phyloP scores from a whole-genome alignment of 345 rosid species.

The Raphanus sativus region DNA sequence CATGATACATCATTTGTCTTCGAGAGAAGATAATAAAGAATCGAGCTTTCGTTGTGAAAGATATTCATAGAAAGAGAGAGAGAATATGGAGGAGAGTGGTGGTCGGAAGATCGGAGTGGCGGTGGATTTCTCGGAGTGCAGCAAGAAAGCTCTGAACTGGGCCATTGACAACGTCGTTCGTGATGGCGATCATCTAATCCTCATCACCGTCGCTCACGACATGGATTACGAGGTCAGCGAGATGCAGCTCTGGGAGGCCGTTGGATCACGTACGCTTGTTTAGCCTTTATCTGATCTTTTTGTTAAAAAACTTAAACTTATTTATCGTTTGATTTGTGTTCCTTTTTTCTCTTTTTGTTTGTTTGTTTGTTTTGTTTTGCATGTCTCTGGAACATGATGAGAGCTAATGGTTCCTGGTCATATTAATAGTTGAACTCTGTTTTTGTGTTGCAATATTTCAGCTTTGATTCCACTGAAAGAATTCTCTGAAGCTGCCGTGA shows the following conservation, averaged over 20 bases:
- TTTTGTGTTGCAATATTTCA: slow-evolving; percentile 33
- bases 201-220: slow-evolving; percentile 55
- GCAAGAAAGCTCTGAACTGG: slow-evolving; percentile 82
- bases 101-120: slow-evolving; percentile 75
- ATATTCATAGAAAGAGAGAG: not conserved
- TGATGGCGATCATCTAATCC: slow-evolving; percentile 77
- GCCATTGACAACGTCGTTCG: slow-evolving; percentile 73
- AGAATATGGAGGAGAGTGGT: slow-evolving; percentile 44
- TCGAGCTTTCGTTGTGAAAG: not conserved
- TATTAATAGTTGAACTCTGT: slow-evolving; percentile 6
- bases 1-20: not conserved
- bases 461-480: slow-evolving; percentile 71
- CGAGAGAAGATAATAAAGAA: not conserved
- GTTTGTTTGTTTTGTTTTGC: not conserved
- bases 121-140: slow-evolving; percentile 77
- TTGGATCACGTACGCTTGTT: slow-evolving; percentile 68
- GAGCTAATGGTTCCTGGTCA: not conserved
- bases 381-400: not conserved
- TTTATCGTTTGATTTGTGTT: not conserved
- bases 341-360: not conserved
- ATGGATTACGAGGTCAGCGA: slow-evolving; percentile 71
- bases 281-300: not conserved
- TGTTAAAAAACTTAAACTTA: not conserved
- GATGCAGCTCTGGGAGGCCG: slow-evolving; percentile 85
- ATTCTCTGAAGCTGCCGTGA: slow-evolving; percentile 50